Conservation (phyloP, 2,329 filamentous ascomycete genomes). For the Fusarium euwallaceae region DNA sequence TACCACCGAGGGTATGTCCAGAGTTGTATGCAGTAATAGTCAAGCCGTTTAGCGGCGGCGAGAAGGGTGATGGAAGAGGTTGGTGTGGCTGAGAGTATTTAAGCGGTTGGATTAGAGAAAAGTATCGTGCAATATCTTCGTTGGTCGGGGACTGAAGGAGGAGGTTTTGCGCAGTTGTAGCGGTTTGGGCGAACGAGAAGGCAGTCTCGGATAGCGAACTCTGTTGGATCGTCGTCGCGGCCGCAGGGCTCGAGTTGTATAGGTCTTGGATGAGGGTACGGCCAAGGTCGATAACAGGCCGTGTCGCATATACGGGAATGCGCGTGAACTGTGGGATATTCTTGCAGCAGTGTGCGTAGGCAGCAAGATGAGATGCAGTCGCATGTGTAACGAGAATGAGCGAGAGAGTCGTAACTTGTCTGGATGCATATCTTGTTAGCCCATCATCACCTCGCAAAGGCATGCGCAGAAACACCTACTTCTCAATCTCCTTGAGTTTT, state of each 20-base stretch:
- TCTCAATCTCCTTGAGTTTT: constrained; percentile 89
- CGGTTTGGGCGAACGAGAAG: constrained; percentile 66
- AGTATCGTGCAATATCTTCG: constrained; percentile 93
- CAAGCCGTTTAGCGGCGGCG: constrained; percentile 88
- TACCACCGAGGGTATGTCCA: constrained; percentile 94
- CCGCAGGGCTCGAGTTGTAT: constrained; percentile 90
- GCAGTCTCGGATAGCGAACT: constrained; percentile 76
- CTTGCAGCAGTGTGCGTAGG: constrained; percentile 97
- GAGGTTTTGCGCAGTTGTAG: constrained; percentile 66
- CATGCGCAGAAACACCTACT: constrained; percentile 65
- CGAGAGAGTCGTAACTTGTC: constrained; percentile 91
- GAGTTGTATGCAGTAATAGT: constrained; percentile 98
- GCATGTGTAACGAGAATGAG: constrained; percentile 95
- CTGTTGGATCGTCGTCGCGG: constrained; percentile 83
- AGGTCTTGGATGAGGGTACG: constrained; percentile 92
- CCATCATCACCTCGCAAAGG: constrained; percentile 4
- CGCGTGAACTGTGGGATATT: constrained; percentile 92
- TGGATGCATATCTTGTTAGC: constrained; percentile 53
- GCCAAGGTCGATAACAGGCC: constrained; percentile 92
- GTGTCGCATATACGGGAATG: constrained; percentile 94
- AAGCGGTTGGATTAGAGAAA: constrained; percentile 88
- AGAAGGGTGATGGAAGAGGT: constrained; percentile 87
- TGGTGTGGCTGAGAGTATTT: constrained; percentile 98
- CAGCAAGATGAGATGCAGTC: constrained; percentile 90
- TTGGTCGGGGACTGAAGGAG: constrained; percentile 78